Evolutionary conservation across 768 basidiomycete species (phyloP).

Genomic region (Lentinula raphanica): DNA sequence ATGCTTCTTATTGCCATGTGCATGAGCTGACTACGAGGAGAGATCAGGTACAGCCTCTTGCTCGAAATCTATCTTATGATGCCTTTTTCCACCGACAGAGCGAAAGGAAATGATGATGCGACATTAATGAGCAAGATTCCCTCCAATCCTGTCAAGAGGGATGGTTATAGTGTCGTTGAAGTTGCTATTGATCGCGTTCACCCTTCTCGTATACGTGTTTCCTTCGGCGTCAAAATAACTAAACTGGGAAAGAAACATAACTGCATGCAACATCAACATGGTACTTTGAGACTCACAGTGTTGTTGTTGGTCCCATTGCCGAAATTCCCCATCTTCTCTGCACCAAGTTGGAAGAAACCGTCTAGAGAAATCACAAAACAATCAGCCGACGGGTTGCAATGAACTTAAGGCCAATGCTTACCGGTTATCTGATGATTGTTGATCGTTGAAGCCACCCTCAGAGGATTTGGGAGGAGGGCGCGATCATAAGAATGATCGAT

Average conservation of each 20-base stretch:
- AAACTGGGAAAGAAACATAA: constrained; percentile 17
- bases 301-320: constrained; percentile 47
- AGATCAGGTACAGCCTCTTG: background rate
- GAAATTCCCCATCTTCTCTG: constrained; percentile 19
- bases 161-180: constrained; percentile 27
- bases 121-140: constrained; percentile 18
- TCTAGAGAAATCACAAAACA: constrained; percentile 17
- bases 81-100: too few relatives aligned
- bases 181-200: constrained; percentile 28
- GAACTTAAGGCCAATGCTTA: background rate
- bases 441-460: constrained; percentile 42
- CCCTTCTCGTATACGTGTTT: constrained; percentile 40
- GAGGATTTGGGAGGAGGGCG: constrained; percentile 35
- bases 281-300: background rate
- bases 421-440: constrained; percentile 34
- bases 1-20: background rate
- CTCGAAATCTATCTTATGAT: background rate
- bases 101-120: background rate
- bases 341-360: constrained; percentile 31
- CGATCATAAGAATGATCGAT: constrained; percentile 26
- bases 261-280: background rate
- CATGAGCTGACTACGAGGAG: background rate
- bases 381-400: background rate
- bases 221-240: constrained; percentile 34
- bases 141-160: constrained; percentile 36